Conservation (phyloP, 2,329 filamentous ascomycete species). For the Trichoderma citrinoviride region DNA sequence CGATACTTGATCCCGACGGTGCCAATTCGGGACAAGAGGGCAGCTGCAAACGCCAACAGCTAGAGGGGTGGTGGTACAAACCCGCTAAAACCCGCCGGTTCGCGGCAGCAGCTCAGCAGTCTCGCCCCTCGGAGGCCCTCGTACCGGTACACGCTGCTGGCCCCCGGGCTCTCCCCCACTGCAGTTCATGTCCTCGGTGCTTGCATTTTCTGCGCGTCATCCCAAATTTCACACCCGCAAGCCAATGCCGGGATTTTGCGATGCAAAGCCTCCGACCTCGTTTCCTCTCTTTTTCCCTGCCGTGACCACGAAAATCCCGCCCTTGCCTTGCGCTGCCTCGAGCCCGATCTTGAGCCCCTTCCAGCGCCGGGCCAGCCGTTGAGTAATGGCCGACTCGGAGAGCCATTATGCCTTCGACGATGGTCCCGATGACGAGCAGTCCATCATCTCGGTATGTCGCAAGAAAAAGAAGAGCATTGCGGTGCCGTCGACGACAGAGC, state of each 20-base stretch:
- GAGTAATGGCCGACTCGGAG: slow-evolving; percentile 44
- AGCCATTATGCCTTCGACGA: slow-evolving; percentile 49
- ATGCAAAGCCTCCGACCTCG: slow-evolving; percentile 7
- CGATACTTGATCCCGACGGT: too few species aligned
- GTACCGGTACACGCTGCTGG: background rate
- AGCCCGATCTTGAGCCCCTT: slow-evolving; percentile 11
- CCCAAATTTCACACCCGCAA: slow-evolving; percentile 20
- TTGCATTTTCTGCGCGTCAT: slow-evolving; percentile 19
- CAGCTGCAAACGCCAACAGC: background rate
- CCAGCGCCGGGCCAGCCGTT: slow-evolving; percentile 18
- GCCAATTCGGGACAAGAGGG: background rate
- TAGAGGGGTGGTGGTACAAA: slow-evolving; percentile 4
- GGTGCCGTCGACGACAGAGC: slow-evolving; percentile 27
- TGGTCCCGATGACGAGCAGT: slow-evolving; percentile 48
- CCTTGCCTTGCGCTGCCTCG: slow-evolving; percentile 19
- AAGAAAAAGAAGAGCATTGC: slow-evolving; percentile 3
- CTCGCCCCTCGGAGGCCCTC: background rate
- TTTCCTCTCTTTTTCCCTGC: background rate
- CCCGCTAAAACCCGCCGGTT: background rate
- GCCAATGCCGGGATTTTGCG: slow-evolving; percentile 16
- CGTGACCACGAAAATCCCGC: background rate
- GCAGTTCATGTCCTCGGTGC: background rate
- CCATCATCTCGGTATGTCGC: slow-evolving; percentile 42
- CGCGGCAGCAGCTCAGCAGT: background rate
- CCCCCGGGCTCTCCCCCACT: too few species aligned